These are phyloP conservation scores for Marsdenia floribunda DNA, from an alignment of 257 asterid genomes.

Conservation along the genomic window DNA sequence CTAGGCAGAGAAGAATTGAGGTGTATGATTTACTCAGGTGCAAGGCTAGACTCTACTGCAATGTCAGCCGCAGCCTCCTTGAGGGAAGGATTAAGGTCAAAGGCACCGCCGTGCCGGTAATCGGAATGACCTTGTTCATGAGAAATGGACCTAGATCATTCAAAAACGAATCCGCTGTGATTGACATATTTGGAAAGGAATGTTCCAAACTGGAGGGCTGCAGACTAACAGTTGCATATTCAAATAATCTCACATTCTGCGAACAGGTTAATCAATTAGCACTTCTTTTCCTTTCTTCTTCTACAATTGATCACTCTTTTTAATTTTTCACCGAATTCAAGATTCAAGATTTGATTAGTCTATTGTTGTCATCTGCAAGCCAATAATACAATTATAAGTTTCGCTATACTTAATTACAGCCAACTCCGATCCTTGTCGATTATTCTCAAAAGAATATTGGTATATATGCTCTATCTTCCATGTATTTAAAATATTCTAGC, in stretches of 20 bases:
- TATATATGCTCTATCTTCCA: too few relatives aligned
- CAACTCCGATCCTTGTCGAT: too few relatives aligned
- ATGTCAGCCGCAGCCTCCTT: slow-evolving; percentile 20
- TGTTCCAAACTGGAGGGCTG: slow-evolving; percentile 55
- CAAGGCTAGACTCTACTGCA: slow-evolving; percentile 48
- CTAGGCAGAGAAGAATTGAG: slow-evolving; percentile 43
- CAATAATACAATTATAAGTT: too few relatives aligned
- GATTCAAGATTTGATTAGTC: not conserved
- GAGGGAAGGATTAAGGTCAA: not conserved
- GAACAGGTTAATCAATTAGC: slow-evolving; percentile 40
- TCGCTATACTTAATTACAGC: too few relatives aligned
- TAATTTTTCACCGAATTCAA: not conserved
- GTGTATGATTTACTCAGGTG: slow-evolving; percentile 62
- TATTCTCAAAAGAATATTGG: too few relatives aligned
- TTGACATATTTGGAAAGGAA: slow-evolving; percentile 42
- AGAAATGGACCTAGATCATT: slow-evolving; percentile 61
- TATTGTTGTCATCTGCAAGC: too few relatives aligned
- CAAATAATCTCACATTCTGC: slow-evolving; percentile 57
- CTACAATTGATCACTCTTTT: too few relatives aligned
- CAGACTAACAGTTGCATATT: slow-evolving; percentile 46
- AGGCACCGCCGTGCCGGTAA: slow-evolving; percentile 27
- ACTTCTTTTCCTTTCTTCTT: too few relatives aligned
- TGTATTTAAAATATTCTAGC: too few relatives aligned
- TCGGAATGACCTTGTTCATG: slow-evolving; percentile 61
- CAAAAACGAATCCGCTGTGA: slow-evolving; percentile 45